Evolutionary conservation across 2,329 filamentous ascomycete species (phyloP), one percentile per base, ranked within the genome.

Genomic region (Alternaria incomplexa): DNA sequence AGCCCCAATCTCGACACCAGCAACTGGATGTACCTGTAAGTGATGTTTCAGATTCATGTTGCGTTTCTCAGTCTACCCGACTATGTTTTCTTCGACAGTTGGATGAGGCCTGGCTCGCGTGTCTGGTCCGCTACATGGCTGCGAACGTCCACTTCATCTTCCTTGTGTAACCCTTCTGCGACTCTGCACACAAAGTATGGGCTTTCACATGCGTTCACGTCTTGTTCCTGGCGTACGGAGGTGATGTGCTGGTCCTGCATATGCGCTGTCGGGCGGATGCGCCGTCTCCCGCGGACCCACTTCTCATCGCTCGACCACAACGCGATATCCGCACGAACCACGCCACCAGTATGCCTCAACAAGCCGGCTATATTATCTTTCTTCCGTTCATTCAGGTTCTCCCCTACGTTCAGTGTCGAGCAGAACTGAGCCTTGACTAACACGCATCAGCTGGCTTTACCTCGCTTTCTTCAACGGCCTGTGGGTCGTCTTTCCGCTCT

Each of bases 381-480:
- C 20, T 36, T 46, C 26, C 4, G 11, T 11, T 23, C 20, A 22
- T 46, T 44, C 23, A 43, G 17, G 7, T 32, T 46, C 5, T 11
- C 10, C 11, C 6, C 5, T 52, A 52, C 30, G 22, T 3, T 32
- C 4, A 7, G 7, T 10, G 17, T 23, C n/a, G 9, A 25, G 48
- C n/a, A 28, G 6, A 25, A 17, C 15, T 55, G 3, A 6, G 25
- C 30, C 22, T 15, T 7, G 20, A 52, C 64, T 68, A 36, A 58
- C 47, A 51, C 52, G 15, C 20, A 43, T 30, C 48, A 82, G 80
- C 20, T 89, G 87, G 86, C 77, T 90, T 11, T 90, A 90, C 69
- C 77, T 90, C 65, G 77, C 86, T 62, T 89, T 89, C 77, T 90
- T 90, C 79, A 90, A 90, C 71, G 85, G 81, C 17, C 77, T 90